Conservation (phyloP, 2,329 filamentous ascomycete species). For the Myriosclerotinia duriaeana region DNA sequence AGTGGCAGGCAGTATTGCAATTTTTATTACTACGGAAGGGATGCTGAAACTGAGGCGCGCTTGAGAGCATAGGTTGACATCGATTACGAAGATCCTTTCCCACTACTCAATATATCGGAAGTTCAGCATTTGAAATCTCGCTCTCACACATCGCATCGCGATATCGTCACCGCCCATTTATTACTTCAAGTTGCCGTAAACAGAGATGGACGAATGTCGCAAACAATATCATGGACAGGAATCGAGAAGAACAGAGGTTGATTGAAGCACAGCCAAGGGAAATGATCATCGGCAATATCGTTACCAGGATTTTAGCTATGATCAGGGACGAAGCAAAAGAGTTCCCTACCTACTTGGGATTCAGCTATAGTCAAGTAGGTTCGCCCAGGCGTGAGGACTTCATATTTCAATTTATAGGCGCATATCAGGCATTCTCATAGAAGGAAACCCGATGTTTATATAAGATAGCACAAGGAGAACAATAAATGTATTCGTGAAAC, state of each 20-base stretch:
- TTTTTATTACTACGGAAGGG: background rate
- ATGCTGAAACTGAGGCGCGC: constrained; percentile 1
- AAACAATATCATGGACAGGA: constrained; percentile 41
- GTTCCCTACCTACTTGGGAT: constrained; percentile 61
- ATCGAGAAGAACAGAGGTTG: constrained; percentile 61
- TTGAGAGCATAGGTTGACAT: constrained; percentile 10
- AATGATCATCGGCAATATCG: constrained; percentile 90
- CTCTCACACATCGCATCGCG: constrained; percentile 48
- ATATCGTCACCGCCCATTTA: constrained; percentile 84
- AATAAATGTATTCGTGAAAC: background rate
- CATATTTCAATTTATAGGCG: background rate
- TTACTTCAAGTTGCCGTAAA: constrained; percentile 82
- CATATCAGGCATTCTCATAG: background rate
- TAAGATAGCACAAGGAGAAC: background rate
- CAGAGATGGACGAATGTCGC: constrained; percentile 75
- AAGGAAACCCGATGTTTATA: background rate
- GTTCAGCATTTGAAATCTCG: background rate
- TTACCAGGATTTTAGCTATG: constrained; percentile 81
- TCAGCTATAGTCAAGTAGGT: constrained; percentile 33
- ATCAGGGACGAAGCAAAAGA: constrained; percentile 88
- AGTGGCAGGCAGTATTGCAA: constrained; percentile 9
- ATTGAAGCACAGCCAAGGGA: constrained; percentile 81
- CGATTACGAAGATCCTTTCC: background rate
- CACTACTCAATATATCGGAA: background rate
- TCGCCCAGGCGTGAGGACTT: constrained; percentile 33